Base-by-base conservation (phyloP, 495 filamentous ascomycete species). In the Hypoxylon perforatum region DNA sequence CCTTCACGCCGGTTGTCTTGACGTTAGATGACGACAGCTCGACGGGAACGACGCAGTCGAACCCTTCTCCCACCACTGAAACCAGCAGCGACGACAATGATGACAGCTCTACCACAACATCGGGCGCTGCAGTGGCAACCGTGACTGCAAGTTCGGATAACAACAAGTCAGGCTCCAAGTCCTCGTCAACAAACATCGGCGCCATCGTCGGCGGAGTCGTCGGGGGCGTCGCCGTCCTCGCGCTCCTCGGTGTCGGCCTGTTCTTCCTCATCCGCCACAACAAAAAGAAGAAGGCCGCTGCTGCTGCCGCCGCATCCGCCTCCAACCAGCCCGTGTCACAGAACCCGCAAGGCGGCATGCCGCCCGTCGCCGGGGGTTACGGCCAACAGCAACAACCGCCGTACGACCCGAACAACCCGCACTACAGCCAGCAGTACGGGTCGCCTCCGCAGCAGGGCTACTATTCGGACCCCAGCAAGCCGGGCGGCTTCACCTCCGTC, bases 121-220 rank as follows among this genome's bases (percentile, higher is more conserved):
- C 47, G 39, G 58, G 44, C 35, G 17, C 58, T 19, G 41, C 49
- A 3, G 23, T 59, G n/a, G 17, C 55, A 15, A 42, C 3, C 7
- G 18, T 56, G 15, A 23, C 35, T 19, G n/a, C 61, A 17, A 4
- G n/a, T n/a, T n/a, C 61, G 1, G 39, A 19, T 2, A 57, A 49
- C 25, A 60, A 55, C 52, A 28, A 42, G 0, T 11, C 42, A 35
- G 47, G 10, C 11, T 49, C 41, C 21, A 21, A 38, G 15, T 57
- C 54, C 6, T 76, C 76, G 2, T 69, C 71, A n/a, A 74, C 71
- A 1, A 74, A 73, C 21, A 57, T 77, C 18, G 79, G 78, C 14
- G 75, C 81, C 47, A 81, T 85, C 41, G 79, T 78, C 8, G 83
- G 83, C 11, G 83, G 83, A 36, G 78, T 79, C 21, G 75, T 84